Evolutionary conservation across 768 basidiomycete genomes (phyloP).

Genomic region (Lactifluus piperatus): DNA sequence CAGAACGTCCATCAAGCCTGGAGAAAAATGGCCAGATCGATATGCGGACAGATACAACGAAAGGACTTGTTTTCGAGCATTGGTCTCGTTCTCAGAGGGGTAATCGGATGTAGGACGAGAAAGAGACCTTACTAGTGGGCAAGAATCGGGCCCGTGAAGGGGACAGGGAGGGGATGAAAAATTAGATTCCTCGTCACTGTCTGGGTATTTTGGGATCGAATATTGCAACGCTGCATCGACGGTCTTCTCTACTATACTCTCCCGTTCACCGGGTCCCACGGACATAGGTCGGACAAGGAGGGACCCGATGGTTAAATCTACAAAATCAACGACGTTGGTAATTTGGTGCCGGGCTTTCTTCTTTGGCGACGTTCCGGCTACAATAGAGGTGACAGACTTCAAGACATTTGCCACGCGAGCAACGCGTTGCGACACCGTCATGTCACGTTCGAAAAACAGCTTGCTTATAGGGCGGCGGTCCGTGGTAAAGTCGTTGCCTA

Average conservation of each 20-base stretch:
- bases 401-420: slow-evolving; percentile 53
- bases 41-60: slow-evolving; percentile 54
- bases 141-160: slow-evolving; percentile 49
- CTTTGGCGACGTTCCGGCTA: slow-evolving; percentile 29
- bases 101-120: slow-evolving; percentile 32
- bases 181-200: slow-evolving; percentile 33
- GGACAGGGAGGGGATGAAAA: slow-evolving; percentile 54
- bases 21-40: slow-evolving; percentile 46
- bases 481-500: slow-evolving; percentile 74
- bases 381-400: slow-evolving; percentile 42
- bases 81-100: slow-evolving; percentile 1
- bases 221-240: slow-evolving; percentile 73
- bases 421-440: slow-evolving; percentile 55
- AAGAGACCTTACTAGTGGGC: slow-evolving; percentile 45
- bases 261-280: slow-evolving; percentile 55
- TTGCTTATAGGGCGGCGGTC: slow-evolving; percentile 35
- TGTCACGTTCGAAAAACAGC: slow-evolving; percentile 57
- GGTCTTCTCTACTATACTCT: slow-evolving; percentile 54
- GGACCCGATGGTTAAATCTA: slow-evolving; percentile 54
- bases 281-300: slow-evolving; percentile 44
- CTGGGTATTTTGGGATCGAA: slow-evolving; percentile 54
- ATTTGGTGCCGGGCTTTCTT: slow-evolving; percentile 47
- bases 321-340: slow-evolving; percentile 68
- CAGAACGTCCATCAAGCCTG: slow-evolving; percentile 50
- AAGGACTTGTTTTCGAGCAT: slow-evolving; percentile 28